Conservation (phyloP, 2,329 filamentous ascomycete species). For the Paecilomyces formosus region DNA sequence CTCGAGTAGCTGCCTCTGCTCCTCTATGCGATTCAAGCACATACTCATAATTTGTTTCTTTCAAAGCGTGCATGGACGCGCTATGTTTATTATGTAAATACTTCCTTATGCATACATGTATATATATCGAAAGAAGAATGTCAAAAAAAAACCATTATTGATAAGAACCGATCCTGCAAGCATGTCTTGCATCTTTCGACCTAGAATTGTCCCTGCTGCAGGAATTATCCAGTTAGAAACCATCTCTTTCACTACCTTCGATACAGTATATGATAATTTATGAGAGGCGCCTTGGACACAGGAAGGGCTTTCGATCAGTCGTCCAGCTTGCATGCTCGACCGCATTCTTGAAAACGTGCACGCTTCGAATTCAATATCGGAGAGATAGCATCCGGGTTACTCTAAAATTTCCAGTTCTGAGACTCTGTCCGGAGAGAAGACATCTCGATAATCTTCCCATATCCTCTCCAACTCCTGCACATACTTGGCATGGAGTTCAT, state of each 20-base stretch:
- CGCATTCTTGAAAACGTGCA: background rate
- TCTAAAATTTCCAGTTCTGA: slow-evolving; percentile 39
- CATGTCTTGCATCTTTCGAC: too few species aligned
- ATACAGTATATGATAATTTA: background rate
- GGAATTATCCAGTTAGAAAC: too few species aligned
- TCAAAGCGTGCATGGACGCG: too few species aligned
- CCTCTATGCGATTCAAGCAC: too few species aligned
- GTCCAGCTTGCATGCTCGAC: background rate
- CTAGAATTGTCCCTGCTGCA: too few species aligned
- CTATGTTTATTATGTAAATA: too few species aligned
- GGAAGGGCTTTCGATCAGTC: background rate
- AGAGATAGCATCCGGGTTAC: slow-evolving; percentile 9
- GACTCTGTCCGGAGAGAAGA: slow-evolving; percentile 35
- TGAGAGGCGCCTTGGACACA: background rate
- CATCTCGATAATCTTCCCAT: slow-evolving; percentile 42
- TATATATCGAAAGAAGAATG: too few species aligned
- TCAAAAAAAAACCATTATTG: too few species aligned
- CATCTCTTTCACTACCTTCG: background rate
- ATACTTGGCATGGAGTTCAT: slow-evolving; percentile 73
- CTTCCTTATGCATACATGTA: too few species aligned
- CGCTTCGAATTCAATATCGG: background rate
- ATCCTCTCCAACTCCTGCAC: slow-evolving; percentile 49
- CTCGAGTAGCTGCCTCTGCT: too few species aligned
- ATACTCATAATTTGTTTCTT: too few species aligned
- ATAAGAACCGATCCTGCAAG: too few species aligned